Evolutionary conservation across 176 grass and related monocot genomes (phyloP), one percentile per base, ranked within the genome.

Genomic region (Guadua angustifolia): DNA sequence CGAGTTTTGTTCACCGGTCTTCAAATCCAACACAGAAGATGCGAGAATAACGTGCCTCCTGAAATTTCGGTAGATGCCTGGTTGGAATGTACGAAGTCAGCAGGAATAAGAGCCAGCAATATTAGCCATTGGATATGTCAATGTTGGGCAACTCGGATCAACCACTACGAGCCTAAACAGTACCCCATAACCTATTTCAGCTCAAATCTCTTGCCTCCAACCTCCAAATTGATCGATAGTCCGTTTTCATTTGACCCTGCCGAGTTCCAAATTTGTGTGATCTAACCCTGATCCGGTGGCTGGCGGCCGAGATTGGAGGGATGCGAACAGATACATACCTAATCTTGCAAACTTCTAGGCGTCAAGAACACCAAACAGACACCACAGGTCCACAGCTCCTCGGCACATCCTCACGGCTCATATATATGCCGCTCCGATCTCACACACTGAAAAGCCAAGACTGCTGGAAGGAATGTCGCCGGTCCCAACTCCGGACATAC

Each of bases 401-500:
- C 2, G 44, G 22, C 39, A 71, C 35, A 74, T 46, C 50, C 70
- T 59, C 38, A 25, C 1, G 29, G 29, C 29, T 29, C 29, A 29
- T 45, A 0, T 44, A 66, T 73, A 49, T 17, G 82, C 40, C 17
- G 71, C 33, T 47, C 76, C 21, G 42, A 43, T 0, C 44, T 18
- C 50, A 11, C 36, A 21, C 40, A 57, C 52, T 6, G 12, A 19
- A 75, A 89, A 63, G 61, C 87, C 70, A 70, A 35, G 53, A 42
- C 53, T 64, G 71, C 88, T 64, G 78, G 68, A 80, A 21, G 35
- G 35, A 36, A 36, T 36, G 35, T 33, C 65, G 68, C 66, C 75
- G 55, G 55, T 73, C 67, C 67, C 66, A 73, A 7, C 43, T n/a
- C 49, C 55, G 40, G 39, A 55, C 84, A 71, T 86, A 79, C 40